Percentiles rank a stretch among this genome's conserved stretches.
Evolutionary conservation across 192 early-diverging fungal species (phyloP).

Genomic region (Spizellomyces punctatus): DNA sequence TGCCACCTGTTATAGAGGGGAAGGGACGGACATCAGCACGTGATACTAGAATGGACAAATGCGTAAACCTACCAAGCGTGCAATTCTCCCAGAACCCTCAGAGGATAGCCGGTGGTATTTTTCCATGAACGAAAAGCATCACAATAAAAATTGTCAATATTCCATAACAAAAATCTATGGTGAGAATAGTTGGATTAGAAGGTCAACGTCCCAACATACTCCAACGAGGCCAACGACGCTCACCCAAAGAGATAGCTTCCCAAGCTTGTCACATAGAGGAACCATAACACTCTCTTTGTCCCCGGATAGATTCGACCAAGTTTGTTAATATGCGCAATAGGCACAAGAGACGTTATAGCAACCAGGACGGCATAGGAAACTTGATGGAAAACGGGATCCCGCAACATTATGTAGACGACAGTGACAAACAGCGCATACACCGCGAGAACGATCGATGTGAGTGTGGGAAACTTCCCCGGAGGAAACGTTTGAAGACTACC

Average conservation of each 20-base stretch:
- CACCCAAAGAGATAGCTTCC: conserved; percentile 11
- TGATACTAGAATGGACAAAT: not conserved
- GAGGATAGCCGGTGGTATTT: conserved; percentile 36
- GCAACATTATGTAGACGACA: not conserved
- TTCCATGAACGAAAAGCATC: conserved; percentile 44
- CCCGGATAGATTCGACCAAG: too few species aligned
- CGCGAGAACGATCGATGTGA: conserved; percentile 37
- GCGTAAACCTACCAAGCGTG: conserved; percentile 28
- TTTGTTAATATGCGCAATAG: not conserved
- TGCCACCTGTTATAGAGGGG: conserved; percentile 34
- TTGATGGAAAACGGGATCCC: conserved; percentile 2
- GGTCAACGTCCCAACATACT: too few species aligned
- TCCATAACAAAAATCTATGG: conserved; percentile 57
- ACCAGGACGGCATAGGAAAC: conserved; percentile 11
- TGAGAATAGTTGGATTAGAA: too few species aligned
- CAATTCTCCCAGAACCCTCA: conserved; percentile 46
- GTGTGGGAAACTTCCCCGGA: not conserved
- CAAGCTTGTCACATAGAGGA: too few species aligned
- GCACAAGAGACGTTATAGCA: conserved; percentile 28
- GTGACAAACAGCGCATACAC: conserved; percentile 10
- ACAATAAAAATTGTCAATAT: conserved; percentile 72
- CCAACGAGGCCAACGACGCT: too few species aligned
- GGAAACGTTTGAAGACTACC: not conserved
- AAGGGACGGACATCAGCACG: not conserved
- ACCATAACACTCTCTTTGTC: too few species aligned